Base-by-base conservation (phyloP, 2,329 filamentous ascomycete species). In the Macrophomina pseudophaseolina region DNA sequence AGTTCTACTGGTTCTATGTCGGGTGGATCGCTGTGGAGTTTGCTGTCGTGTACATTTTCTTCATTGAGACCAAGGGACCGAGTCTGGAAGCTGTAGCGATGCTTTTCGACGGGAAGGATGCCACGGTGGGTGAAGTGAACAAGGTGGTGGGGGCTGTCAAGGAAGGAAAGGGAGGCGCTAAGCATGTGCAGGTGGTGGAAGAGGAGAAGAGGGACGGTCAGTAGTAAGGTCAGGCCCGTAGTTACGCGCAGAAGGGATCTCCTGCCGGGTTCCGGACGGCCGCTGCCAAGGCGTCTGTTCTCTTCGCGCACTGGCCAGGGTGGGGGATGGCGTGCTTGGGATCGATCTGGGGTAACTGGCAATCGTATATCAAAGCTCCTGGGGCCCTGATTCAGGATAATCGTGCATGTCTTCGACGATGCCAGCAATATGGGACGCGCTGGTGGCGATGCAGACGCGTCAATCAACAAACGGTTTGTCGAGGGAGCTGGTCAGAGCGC, bases 1-100 rank as follows among this genome's bases (percentile, higher is more conserved):
- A 79, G 69, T 82, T 79, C 67, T 82, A 82, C 70, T 78, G 81
- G 52, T 77, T 82, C 35, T 64, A 64, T 28, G 48, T 64, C 5
- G 60, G 8, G 12, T 64, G 60, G 60, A 64, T 64, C 8, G 46
- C 48, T 4, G 60, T 64, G 4, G 60, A 64, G 23, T 64, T 64
- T 33, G 52, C 66, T n/a, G 48, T 66, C 6, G 67, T 69, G 40
- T 74, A 72, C 48, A 69, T 74, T 62, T 72, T 72, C 69, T 74
- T 72, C 62, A 69, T 72, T 7, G 72, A 74, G 56, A 74, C 72
- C 5, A 74, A 74, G 60, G 72, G 71, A 8, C 66, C 68, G 4
- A 73, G 70, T 18, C 66, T 74, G 4, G 72, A 74, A 56, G 72
- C 72, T 33, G 69, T 74, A 66, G 72, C 71, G 30, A 70, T 68